Percentiles rank a stretch among this genome's conserved stretches.
Conservation (phyloP, 805 yeast genomes). For the Candida ponderosae region DNA sequence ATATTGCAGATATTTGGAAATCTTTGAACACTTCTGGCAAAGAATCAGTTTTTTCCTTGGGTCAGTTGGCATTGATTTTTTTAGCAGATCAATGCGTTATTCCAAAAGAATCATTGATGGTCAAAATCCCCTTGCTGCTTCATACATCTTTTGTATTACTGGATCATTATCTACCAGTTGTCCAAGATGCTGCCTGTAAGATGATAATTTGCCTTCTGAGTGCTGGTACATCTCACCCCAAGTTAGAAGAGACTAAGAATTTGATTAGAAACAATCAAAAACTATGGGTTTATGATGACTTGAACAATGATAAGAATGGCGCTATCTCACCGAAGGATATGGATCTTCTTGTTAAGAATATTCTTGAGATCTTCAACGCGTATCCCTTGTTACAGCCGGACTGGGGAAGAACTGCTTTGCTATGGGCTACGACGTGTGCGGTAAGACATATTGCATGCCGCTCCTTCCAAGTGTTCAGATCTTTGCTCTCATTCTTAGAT, state of each 20-base stretch:
- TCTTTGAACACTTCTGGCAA: constrained; percentile 47
- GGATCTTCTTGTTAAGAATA: constrained; percentile 64
- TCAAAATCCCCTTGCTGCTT: constrained; percentile 61
- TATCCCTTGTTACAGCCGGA: constrained; percentile 55
- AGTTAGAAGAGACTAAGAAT: constrained; percentile 49
- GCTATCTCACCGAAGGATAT: constrained; percentile 81
- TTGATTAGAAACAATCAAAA: constrained; percentile 43
- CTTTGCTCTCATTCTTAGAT: constrained; percentile 73
- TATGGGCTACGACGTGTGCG: constrained; percentile 97
- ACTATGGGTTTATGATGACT: constrained; percentile 84
- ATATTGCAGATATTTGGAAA: constrained; percentile 64
- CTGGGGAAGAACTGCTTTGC: constrained; percentile 79
- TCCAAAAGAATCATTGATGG: constrained; percentile 53
- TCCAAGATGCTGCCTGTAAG: constrained; percentile 78
- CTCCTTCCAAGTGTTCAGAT: constrained; percentile 88
- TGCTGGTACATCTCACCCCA: constrained; percentile 43
- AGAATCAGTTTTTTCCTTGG: constrained; percentile 75
- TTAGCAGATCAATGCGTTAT: constrained; percentile 71
- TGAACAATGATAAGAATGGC: constrained; percentile 66
- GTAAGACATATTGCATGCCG: constrained; percentile 96
- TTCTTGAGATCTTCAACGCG: constrained; percentile 47
- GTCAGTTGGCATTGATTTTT: constrained; percentile 81
- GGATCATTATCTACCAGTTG: constrained; percentile 80
- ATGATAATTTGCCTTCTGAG: constrained; percentile 66
- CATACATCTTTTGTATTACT: constrained; percentile 75